Evolutionary conservation across 495 filamentous ascomycete species (phyloP), one percentile per base, ranked within the genome.

Genomic region (Annulohypoxylon maeteangense): DNA sequence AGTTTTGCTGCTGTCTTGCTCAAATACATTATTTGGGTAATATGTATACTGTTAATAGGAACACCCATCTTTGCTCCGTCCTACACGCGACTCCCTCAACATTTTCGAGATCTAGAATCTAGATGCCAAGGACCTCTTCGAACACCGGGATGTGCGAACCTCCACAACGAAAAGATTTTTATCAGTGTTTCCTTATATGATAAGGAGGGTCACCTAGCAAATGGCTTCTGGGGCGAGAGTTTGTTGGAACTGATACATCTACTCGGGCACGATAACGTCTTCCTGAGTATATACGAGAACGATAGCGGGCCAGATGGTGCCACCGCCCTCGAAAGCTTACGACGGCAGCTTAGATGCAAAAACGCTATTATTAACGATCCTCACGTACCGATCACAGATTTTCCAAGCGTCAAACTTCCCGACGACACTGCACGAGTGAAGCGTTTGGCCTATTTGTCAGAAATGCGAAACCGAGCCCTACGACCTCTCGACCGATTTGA

Each of bases 101-200:
- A 81, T 45, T 81, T 80, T 44, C 86, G 84, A 16, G 71, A 82
- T 18, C 84, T 81, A 38, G 75, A 69, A 44, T 57, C 66, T 40
- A 44, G 62, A 40, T 75, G 78, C 44, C 11, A 38, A 38, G 67
- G 72, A 27, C 62, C 68, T 14, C 38, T 56, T 72, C 44, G 79
- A 10, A 45, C 72, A 10, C 58, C 81, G 2, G 90, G 90, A 2
- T 82, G 89, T 32, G 90, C 87, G 12, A 93, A 94, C 71, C 78
- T 85, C 1, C 74, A 82, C 20, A 81, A 87, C 40, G 88, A 93
- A 74, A 91, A 89, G 66, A 82, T 94, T 14, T 94, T 92, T 75
- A 91, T 95, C 62, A 90, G 90, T 5, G 89, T 90, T 14, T 93
- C 89, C 71, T 83, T 95, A 45, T 90, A 92, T 72, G 90, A 95